Evolutionary conservation across 2,329 filamentous ascomycete genomes (phyloP), one percentile per base, ranked within the genome.

Genomic region (Cordyceps militaris): DNA sequence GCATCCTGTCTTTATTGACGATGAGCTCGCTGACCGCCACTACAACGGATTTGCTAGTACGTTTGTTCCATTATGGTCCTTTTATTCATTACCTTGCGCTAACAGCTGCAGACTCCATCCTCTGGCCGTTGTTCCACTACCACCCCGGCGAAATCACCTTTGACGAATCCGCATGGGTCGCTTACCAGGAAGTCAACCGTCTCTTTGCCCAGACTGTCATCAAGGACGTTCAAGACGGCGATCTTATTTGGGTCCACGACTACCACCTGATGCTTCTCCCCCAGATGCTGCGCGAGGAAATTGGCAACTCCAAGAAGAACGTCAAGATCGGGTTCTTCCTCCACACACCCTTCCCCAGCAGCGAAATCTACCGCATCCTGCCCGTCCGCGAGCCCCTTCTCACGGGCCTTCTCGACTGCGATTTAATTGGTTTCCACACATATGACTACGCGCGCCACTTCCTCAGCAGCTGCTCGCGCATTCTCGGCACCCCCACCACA

Each of bases 401-500:
- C 46, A 81, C 88, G 50, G 92, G 94, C 57, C 85, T 97, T 40
- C 80, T 99, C 34, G 88, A 96, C 70, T 96, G 93, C 76, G 94
- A 97, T 70, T 78, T 99, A 60, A 91, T 97, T 68, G 94, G 94
- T 32, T 97, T 99, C 78, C 94, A 99, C 74, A 99, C 94, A 28
- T 97, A 97, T 76, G 93, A 97, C 75, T 99, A 99, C 69, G 93
- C 92, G n/a, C 84, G 94, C 54, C 94, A 99, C 74, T 99, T 97
- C 76, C 76, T 99, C 64, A 96, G 91, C 75, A 93, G 89, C 69
- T 97, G 94, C 75, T 93, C 91, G n/a, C 87, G 93, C 63, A 94
- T 97, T 64, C 79, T 97, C 46, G 83, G 82, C 62, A 84, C 87
- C 1, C 77, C 84, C 1, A 97, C 93, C 1, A 96, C 91, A 1